Evolutionary conservation across 2,329 filamentous ascomycete species (phyloP), one percentile per base, ranked within the genome.

Genomic region (Fusarium sp.): DNA sequence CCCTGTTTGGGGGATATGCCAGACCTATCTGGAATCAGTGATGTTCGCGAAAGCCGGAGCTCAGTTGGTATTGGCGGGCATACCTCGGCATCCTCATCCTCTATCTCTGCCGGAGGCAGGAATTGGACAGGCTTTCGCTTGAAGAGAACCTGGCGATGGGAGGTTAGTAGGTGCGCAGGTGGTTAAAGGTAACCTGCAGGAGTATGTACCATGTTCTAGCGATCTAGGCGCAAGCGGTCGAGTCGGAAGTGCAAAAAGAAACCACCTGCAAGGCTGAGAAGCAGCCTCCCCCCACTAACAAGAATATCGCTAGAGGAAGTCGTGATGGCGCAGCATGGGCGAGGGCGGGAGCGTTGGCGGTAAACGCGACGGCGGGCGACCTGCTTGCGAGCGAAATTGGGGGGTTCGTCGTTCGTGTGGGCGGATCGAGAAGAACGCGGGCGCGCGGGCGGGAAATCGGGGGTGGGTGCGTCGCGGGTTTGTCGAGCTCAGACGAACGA

Each of bases 121-220:
- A 94, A 92, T 82, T 93, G 91, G 78, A 98, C 94, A 61, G 95
- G 95, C 83, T 98, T 98, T 76, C 96, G 90, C 85, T 98, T 98
- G 82, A 93, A 98, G 71, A 97, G 88, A 75, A 99, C 95, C 95
- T 98, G 62, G 34, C 48, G 28, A 60, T 34, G 39, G 10, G 18
- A 27, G 37, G 53, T 70, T 34, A 68, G 68, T 44, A 31, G 63
- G 61, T 60, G 53, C n/a, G 44, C 39, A 28, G 9, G 46, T 10
- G 47, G 18, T 52, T 7, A 55, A 48, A 27, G 27, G 28, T 13
- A 30, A 8, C 23, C 23, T 23, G 23, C 23, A 41, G 34, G 50
- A 58, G 55, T 40, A 46, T 54, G 58, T 73, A 75, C 73, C 73
- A 75, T 75, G 47, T 47, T 71, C 46, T 61, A 68, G 43, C 48